Base-by-base conservation (phyloP, 2,329 filamentous ascomycete species). In the Magnaporthales sp. region DNA sequence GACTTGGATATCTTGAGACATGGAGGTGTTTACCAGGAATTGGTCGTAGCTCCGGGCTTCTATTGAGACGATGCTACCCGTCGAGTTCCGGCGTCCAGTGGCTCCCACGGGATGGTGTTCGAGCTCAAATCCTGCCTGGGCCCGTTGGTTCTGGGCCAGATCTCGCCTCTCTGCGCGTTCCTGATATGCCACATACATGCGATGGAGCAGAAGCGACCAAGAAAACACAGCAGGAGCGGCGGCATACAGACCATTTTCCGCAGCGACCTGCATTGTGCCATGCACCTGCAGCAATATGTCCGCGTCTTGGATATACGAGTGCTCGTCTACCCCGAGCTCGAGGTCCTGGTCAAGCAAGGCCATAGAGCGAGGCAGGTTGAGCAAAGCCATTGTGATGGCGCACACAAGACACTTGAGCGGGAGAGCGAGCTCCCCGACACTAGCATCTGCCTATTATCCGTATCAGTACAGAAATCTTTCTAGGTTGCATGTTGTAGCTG, bases 151-250 rank as follows among this genome's bases (percentile, higher is more conserved):
- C 65, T 87, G 79, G 19, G 85, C 75, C 30, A 84, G 78, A 70
- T 88, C 85, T 63, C 85, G 79, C 67, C 83, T 82, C 73, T 90
- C 88, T 54, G 85, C 86, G 62, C 89, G 81, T 64, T 81, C 81
- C 67, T 86, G 82, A 70, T 88, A 89, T 13, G 85, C 85, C 58
- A 86, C 79, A 70, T 87, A 86, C 79, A 95, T 86, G 29, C 85
- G 83, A 72, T 90, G 86, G 10, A 93, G 81, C 29, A 97, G 85
- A 63, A 94, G 80, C 4, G 89, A 87, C 93, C 93, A 98, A 3
- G 91, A 86, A 70, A 96, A 91, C 24, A 92, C 84, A 22, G 91
- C 87, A 1, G 92, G 91, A 66, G 86, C 87, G 24, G 91, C 90
- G 46, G 86, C 86, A 51, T 82, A 80, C n/a, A 86, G 81, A 19